phyloP scores from a whole-genome alignment of 2,329 filamentous ascomycete species.

The Coniochaeta sp. region DNA sequence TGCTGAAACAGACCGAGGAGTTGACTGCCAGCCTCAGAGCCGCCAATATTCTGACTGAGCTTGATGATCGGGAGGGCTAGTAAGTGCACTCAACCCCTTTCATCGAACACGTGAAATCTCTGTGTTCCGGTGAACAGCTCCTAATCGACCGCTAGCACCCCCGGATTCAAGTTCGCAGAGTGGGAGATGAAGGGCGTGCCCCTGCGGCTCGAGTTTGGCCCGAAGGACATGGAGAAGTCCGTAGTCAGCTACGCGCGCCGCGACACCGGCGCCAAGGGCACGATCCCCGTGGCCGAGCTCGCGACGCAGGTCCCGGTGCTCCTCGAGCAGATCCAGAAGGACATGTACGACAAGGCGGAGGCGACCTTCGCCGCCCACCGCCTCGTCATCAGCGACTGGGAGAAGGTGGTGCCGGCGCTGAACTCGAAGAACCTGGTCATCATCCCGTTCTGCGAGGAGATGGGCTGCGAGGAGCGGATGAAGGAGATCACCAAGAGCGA shows the following conservation, averaged over 20 bases:
- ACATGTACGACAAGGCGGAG: constrained; percentile 73
- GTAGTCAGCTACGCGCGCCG: constrained; percentile 82
- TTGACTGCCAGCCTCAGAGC: constrained; percentile 63
- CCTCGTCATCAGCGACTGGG: constrained; percentile 77
- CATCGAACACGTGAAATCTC: background rate
- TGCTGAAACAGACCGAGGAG: constrained; percentile 68
- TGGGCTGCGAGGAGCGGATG: constrained; percentile 85
- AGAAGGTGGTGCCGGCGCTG: constrained; percentile 81
- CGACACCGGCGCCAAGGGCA: constrained; percentile 78
- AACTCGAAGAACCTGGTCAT: constrained; percentile 89
- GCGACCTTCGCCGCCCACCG: constrained; percentile 73
- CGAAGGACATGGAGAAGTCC: constrained; percentile 82
- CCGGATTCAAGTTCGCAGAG: constrained; percentile 98
- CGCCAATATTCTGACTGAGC: constrained; percentile 69
- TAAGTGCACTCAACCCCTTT: background rate
- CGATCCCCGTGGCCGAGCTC: constrained; percentile 69
- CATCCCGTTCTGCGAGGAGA: constrained; percentile 79
- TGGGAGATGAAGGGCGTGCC: constrained; percentile 97
- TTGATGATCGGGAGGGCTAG: constrained; percentile 83
- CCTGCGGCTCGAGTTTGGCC: constrained; percentile 88
- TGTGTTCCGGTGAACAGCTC: background rate
- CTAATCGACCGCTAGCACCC: constrained; percentile 40
- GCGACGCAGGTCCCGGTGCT: constrained; percentile 67
- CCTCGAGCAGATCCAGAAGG: constrained; percentile 82
- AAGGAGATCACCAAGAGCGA: constrained; percentile 85